Evolutionary conservation across 768 basidiomycete species (phyloP).

Genomic region (Jaapia argillacea): DNA sequence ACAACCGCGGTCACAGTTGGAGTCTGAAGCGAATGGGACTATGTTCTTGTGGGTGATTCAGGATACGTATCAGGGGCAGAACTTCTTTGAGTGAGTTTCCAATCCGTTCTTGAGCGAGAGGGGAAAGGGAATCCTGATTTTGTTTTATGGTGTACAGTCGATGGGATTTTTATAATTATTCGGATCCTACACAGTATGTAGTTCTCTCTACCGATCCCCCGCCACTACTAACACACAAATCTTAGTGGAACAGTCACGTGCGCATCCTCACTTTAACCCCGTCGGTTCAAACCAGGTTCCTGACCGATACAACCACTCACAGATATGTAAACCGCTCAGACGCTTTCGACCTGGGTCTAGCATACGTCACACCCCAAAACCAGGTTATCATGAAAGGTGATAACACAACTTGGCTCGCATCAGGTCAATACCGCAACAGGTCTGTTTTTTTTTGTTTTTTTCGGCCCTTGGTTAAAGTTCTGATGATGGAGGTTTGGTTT

Average conservation of each 20-base stretch:
- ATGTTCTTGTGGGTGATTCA: conserved; percentile 56
- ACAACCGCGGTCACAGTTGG: no score
- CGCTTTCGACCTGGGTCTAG: conserved; percentile 44
- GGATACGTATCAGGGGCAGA: conserved; percentile 55
- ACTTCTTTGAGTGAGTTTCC: conserved; percentile 57
- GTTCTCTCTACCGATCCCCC: neutral
- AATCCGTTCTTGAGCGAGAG: conserved; percentile 1
- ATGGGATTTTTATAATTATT: conserved; percentile 47
- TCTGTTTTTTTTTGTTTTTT: conserved; percentile 12
- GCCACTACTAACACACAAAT: conserved; percentile 11
- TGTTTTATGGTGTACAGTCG: conserved; percentile 23
- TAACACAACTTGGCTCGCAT: conserved; percentile 42
- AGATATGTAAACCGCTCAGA: conserved; percentile 53
- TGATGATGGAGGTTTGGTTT: conserved; percentile 5
- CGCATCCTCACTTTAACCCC: conserved; percentile 14
- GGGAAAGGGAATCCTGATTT: conserved; percentile 4
- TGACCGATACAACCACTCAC: no score
- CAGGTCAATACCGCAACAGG: conserved; percentile 55
- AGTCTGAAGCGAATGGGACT: conserved; percentile 24
- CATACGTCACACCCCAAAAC: conserved; percentile 45
- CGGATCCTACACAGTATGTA: conserved; percentile 59
- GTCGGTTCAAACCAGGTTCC: conserved; percentile 2
- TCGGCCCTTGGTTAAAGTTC: no score
- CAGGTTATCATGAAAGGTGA: conserved; percentile 74
- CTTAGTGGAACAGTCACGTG: conserved; percentile 64